Base-by-base conservation (phyloP, 1,284 basidiomycete species). In the Ganoderma meredithae region DNA sequence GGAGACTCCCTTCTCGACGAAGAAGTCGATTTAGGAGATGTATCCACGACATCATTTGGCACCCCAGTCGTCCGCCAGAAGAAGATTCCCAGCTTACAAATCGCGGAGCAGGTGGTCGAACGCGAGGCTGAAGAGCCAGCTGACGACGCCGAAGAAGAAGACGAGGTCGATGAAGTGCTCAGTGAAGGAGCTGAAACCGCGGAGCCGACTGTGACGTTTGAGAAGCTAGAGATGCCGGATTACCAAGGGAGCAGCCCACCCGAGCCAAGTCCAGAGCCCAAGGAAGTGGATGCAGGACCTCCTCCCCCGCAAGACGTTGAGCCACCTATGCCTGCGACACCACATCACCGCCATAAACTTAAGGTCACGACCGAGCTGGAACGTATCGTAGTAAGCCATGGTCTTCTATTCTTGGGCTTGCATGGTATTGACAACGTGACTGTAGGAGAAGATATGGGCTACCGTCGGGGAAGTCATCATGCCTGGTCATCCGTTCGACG, bases 381-480 rank as follows among this genome's bases (percentile, higher is more conserved):
- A 72, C 82, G 81, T 39, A 88, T 91, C 63, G 83, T 85, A 62
- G 91, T 88, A 77, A 68, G 87, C 82, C 15, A 43, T 17, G 6
- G 19, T 36, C 17, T 39, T 62, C 33, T 63, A 44, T 39, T 25
- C 59, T 39, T 63, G 10, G 12, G 27, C 52, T 19, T 17, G 27
- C 33, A 40, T 40, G 39, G 22, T 39, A 12, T 22, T 60, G n/a
- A 41, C 10, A 40, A 25, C 25, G 33, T 59, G 19, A 55, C 62
- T 59, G 13, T 69, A 93, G 92, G 76, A 83, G 43, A 92, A 88
- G 74, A 89, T 93, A 72, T 93, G 91, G 91, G 71, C 80, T 15
- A 86, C 88, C 7, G 81, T 89, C 10, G 86, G 88, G 40, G 90
- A 92, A 59, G 79, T 88, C 53, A 83, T 93, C 41, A 85, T 87